These are phyloP conservation scores for Solanum medicagineum DNA, from an alignment of 257 asterid genomes.

Conservation along the genomic window DNA sequence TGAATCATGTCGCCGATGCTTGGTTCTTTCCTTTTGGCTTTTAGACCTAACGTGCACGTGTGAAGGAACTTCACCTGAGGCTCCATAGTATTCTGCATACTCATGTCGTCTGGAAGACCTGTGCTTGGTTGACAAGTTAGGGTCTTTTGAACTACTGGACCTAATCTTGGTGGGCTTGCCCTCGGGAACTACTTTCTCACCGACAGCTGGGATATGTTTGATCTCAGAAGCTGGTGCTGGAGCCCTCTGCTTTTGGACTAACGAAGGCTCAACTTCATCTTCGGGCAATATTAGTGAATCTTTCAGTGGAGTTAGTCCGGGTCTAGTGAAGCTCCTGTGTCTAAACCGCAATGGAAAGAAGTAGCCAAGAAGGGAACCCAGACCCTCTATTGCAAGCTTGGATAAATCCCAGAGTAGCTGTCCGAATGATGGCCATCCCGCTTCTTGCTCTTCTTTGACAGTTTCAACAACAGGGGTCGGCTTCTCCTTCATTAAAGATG, in stretches of 20 bases:
- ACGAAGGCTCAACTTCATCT: slow-evolving; percentile 47
- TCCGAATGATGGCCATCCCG: slow-evolving; percentile 88
- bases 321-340: slow-evolving; percentile 13
- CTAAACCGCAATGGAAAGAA: slow-evolving; percentile 28
- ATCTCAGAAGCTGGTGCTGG: slow-evolving; percentile 50
- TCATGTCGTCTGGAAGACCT: slow-evolving; percentile 84
- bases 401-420: slow-evolving; percentile 64
- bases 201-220: slow-evolving; percentile 29
- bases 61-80: slow-evolving; percentile 50
- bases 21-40: slow-evolving; percentile 70
- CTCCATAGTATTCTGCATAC: slow-evolving; percentile 59
- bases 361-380: slow-evolving; percentile 29
- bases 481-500: slow-evolving; percentile 26
- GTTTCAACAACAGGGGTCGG: slow-evolving; percentile 24
- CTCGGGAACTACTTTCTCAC: slow-evolving; percentile 42
- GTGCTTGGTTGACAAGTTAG: slow-evolving; percentile 56
- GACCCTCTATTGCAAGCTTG: slow-evolving; percentile 53
- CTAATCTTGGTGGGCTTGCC: slow-evolving; percentile 48
- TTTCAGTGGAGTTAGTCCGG: slow-evolving; percentile 70
- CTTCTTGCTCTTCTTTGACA: slow-evolving; percentile 51
- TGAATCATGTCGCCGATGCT: slow-evolving; percentile 56
- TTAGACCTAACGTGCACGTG: slow-evolving; percentile 49
- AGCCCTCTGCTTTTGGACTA: slow-evolving; percentile 47
- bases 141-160: slow-evolving; percentile 51
- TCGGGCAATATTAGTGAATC: slow-evolving; percentile 83